Evolutionary conservation across 2,329 filamentous ascomycete species (phyloP), one percentile per base, ranked within the genome.

Genomic region (Sporothrix globosa): DNA sequence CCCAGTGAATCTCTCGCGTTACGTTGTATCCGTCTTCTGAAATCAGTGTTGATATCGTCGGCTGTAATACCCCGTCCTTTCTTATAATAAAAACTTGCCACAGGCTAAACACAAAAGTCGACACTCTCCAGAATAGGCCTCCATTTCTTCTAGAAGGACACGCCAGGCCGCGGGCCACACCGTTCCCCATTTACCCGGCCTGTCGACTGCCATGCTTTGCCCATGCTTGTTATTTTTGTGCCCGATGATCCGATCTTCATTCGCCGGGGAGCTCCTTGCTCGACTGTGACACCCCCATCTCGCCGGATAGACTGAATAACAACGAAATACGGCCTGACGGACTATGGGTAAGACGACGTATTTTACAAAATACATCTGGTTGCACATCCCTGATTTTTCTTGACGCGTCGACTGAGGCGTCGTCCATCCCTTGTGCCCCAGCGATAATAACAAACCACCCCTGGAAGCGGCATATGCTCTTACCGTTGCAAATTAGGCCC

Each of bases 381-480:
- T 58, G 54, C 27, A n/a, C 10, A 14, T 14, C 24, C 53, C 27
- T 34, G 19, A 14, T 27, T 27, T 41, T 65, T 10, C 63, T 41
- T 41, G 46, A 53, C 27, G 46, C 63, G 63, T 67, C 63, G 30
- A 54, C n/a, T 53, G 65, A 14, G 27, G 27, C n/a, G n/a, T 54
- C 39, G 17, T 68, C 50, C 66, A 48, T 56, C 66, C 66, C 50
- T 39, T 58, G 50, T 67, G 34, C 34, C 66, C 66, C 52, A 41
- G 39, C n/a, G 21, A 27, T 11, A 27, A 27, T 27, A 61, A 27
- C n/a, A 44, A 61, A 17, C 58, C 58, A 61, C 58, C 24, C 58
- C 34, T 6, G n/a, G 19, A 52, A 4, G 63, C 46, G 48, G 19
- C 63, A 53, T 53, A 27, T 39, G 58, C 21, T 52, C 24, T 44